Base-by-base conservation (phyloP, 352 stramenopile genomes). In the Phytophthora parvispora region DNA sequence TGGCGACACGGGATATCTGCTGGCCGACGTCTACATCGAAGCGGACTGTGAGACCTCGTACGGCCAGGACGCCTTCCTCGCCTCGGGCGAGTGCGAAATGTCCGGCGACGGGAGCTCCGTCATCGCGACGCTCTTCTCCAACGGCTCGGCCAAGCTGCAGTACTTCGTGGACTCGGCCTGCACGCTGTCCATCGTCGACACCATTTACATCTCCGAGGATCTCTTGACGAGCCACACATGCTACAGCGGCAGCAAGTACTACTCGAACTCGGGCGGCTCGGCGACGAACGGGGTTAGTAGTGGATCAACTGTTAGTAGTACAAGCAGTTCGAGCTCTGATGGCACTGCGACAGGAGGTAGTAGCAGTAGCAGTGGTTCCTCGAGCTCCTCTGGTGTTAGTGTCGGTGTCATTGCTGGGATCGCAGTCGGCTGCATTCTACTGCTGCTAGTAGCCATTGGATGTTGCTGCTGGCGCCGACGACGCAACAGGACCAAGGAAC, bases 161-260 rank as follows among this genome's bases (percentile, higher is more conserved):
- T 67, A 72, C 40, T 72, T 61, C 24, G 29, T 62, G 29, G 65
- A 73, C 36, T 64, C 65, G n/a, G 38, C 59, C 7, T 73, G 65
- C 28, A 49, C 49, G 24, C 42, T 63, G 8, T 68, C 58, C 13
- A 31, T 64, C 20, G 18, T 54, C 16, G 34, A 68, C 13, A n/a
- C 65, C 8, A 64, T 64, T 20, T 54, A 59, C 51, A 52, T 73
- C 36, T 50, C 56, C 9, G 34, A 68, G 49, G 65, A 73, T 20
- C 50, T 73, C 3, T 45, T 73, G 15, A 60, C 58, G 29, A 64
- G 58, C 15, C 58, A 73, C 47, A 68, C 58, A 20, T 64, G 51
- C 52, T 64, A 51, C 43, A 28, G 7, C 7, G 49, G 40, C 0
- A 60, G 20, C 34, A 63, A 73, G 49, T 72, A 66, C 48, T 72